Evolutionary conservation across 352 stramenopile genomes (phyloP).

Genomic region (Pythium pyrilobum): DNA sequence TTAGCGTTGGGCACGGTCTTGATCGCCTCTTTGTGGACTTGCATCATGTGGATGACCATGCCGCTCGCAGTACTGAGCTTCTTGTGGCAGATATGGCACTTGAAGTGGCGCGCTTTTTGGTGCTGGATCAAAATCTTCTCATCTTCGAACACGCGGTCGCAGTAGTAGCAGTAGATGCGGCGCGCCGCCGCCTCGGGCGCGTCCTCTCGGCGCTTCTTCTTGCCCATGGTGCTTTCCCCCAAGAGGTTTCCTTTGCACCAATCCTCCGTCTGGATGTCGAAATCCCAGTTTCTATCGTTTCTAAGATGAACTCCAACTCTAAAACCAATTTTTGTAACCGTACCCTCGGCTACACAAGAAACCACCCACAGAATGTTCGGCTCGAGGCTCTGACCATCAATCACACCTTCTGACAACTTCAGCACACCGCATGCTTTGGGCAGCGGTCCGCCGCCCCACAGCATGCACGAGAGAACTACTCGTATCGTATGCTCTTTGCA

Average conservation of each 20-base stretch:
- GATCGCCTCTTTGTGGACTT: slow-evolving; percentile 87
- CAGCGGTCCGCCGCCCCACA: too few relatives aligned
- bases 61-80: slow-evolving; percentile 87
- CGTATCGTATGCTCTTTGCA: too few relatives aligned
- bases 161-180: slow-evolving; percentile 93
- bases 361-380: too few relatives aligned
- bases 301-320: slow-evolving; percentile 4
- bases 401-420: too few relatives aligned
- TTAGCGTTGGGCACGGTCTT: slow-evolving; percentile 83
- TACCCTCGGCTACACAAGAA: too few relatives aligned
- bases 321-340: slow-evolving; percentile 1
- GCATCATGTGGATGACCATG: slow-evolving; percentile 85
- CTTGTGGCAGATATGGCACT: slow-evolving; percentile 89
- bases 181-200: slow-evolving; percentile 30
- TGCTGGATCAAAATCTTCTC: slow-evolving; percentile 92
- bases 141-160: slow-evolving; percentile 88
- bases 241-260: slow-evolving; percentile 4
- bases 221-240: slow-evolving; percentile 41
- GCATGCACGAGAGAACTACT: too few relatives aligned
- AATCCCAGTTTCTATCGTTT: slow-evolving; percentile 12
- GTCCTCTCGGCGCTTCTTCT: slow-evolving; percentile 81
- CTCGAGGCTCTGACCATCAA: too few relatives aligned
- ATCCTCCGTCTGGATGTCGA: background rate
- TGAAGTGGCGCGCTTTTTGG: slow-evolving; percentile 92
- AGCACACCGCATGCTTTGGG: too few relatives aligned